phyloP scores from a whole-genome alignment of 164 flowering plant species.

The Tetracentron sinense region DNA sequence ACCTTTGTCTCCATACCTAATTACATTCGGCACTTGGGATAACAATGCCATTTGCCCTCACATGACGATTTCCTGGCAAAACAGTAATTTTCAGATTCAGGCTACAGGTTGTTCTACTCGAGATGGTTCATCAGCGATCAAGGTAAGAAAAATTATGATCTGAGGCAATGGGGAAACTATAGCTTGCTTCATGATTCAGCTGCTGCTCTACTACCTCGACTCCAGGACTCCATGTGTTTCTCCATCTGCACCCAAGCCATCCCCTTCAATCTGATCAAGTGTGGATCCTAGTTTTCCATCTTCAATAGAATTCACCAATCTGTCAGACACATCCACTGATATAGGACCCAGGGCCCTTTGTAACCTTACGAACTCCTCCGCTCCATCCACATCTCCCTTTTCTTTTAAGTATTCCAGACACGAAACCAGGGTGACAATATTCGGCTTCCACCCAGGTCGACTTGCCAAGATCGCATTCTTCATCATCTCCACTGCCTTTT shows the following conservation, averaged over 20 bases:
- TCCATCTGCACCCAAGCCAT: slow-evolving; percentile 10
- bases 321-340: slow-evolving; percentile 16
- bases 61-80: too few relatives aligned
- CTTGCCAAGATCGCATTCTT: slow-evolving; percentile 36
- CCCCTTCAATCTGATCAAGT: slow-evolving; percentile 17
- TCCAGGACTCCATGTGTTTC: neutral
- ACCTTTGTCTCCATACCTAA: too few relatives aligned
- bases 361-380: slow-evolving; percentile 23
- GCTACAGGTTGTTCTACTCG: too few relatives aligned
- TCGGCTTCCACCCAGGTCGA: slow-evolving; percentile 52
- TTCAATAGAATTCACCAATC: slow-evolving; percentile 17
- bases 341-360: slow-evolving; percentile 12
- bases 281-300: slow-evolving; percentile 10
- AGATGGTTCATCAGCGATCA: too few relatives aligned
- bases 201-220: neutral
- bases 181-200: neutral
- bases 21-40: too few relatives aligned
- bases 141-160: too few relatives aligned
- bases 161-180: too few relatives aligned
- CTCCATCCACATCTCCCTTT: slow-evolving; percentile 24
- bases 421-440: slow-evolving; percentile 21
- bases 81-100: too few relatives aligned
- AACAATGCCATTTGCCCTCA: too few relatives aligned
- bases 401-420: slow-evolving; percentile 33
- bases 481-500: slow-evolving; percentile 51